phyloP scores from a whole-genome alignment of 2,329 filamentous ascomycete species.

The Cladophialophora exuberans region DNA sequence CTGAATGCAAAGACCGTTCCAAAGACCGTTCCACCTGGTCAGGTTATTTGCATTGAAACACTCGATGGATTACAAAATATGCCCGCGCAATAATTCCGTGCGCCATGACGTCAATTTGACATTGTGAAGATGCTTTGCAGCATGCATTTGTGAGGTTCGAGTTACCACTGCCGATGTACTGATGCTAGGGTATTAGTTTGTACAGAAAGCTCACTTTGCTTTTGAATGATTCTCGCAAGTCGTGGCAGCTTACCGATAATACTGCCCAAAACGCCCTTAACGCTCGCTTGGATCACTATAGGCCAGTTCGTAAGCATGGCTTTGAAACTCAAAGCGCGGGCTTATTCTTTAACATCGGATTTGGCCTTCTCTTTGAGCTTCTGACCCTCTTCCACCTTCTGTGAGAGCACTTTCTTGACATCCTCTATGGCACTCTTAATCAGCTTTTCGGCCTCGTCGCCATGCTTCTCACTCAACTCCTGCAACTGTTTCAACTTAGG shows the following conservation, averaged over 20 bases:
- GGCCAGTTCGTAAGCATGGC: too few species aligned
- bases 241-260: too few species aligned
- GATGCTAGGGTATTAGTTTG: too few species aligned
- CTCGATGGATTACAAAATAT: not conserved
- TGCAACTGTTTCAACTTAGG: constrained; percentile 68
- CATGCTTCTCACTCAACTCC: constrained; percentile 68
- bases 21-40: too few species aligned
- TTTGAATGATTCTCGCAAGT: too few species aligned
- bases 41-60: not conserved
- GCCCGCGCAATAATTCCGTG: constrained; percentile 10
- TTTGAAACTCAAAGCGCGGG: not conserved
- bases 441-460: constrained; percentile 69
- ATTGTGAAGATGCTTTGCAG: too few species aligned
- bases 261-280: too few species aligned
- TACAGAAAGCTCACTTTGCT: too few species aligned
- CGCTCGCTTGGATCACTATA: too few species aligned
- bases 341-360: constrained; percentile 7
- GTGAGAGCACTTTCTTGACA: constrained; percentile 49
- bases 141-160: too few species aligned
- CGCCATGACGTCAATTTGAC: constrained; percentile 4
- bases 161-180: too few species aligned
- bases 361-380: constrained; percentile 59
- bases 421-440: constrained; percentile 66
- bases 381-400: constrained; percentile 54
- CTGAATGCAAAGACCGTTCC: not conserved